Evolutionary conservation across 345 rosid species (phyloP).

Genomic region (Eucalyptus albens): DNA sequence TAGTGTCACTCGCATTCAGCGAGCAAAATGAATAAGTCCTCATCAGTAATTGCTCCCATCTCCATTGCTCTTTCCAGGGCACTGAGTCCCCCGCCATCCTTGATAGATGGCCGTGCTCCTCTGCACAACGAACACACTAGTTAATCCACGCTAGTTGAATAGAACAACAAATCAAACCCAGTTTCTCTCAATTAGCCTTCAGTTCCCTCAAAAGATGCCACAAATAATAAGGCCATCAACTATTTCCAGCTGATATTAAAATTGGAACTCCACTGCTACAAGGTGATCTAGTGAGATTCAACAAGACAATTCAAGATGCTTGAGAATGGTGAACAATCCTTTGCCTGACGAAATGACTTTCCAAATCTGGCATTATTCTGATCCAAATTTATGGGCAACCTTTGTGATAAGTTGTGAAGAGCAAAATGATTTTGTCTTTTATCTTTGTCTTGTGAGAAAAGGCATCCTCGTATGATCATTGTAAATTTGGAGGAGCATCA

Average conservation of each 20-base stretch:
- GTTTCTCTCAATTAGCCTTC: neutral
- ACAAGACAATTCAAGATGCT: neutral
- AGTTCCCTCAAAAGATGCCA: neutral
- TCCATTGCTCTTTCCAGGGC: conserved; percentile 90
- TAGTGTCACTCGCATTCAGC: conserved; percentile 24
- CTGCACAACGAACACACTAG: conserved; percentile 11
- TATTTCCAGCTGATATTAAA: neutral
- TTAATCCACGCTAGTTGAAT: neutral
- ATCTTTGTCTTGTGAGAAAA: neutral
- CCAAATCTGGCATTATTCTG: neutral
- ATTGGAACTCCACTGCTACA: neutral
- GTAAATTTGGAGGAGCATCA: neutral
- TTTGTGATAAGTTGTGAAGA: neutral
- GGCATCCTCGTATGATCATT: neutral
- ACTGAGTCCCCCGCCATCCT: conserved; percentile 64
- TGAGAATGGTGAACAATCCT: neutral
- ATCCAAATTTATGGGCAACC: neutral
- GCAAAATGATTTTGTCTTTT: neutral
- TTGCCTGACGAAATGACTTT: neutral
- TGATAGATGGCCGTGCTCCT: conserved; percentile 62
- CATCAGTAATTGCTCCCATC: conserved; percentile 85
- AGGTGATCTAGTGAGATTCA: neutral
- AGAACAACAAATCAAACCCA: neutral
- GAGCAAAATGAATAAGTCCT: conserved; percentile 68
- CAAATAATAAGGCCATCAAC: neutral